Percentiles rank a stretch among this genome's conserved stretches.
Evolutionary conservation across 1,284 basidiomycete genomes (phyloP).

Genomic region (Grifola frondosa): DNA sequence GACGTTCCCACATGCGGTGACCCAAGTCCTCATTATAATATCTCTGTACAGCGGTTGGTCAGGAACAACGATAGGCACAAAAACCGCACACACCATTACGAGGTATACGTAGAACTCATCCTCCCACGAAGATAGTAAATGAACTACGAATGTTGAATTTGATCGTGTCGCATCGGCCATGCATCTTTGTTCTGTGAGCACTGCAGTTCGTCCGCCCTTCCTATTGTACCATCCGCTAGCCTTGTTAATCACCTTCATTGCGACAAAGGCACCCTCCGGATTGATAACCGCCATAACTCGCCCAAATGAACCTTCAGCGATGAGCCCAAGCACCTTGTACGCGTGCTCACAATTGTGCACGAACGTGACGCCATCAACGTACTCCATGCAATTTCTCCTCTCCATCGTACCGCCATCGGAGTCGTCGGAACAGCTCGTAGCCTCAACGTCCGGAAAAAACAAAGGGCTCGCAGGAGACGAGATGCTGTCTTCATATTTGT

Average conservation of each 20-base stretch:
- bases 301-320: conserved; percentile 14
- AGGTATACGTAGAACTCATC: conserved; percentile 19
- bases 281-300: conserved; percentile 16
- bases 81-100: conserved; percentile 19
- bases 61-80: background rate
- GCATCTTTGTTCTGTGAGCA: conserved; percentile 12
- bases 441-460: too few species aligned
- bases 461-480: too few species aligned
- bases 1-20: background rate
- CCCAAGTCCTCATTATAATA: conserved; percentile 1
- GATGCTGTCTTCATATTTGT: too few species aligned
- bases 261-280: conserved; percentile 9
- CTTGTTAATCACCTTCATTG: conserved; percentile 25
- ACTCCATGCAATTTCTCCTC: too few species aligned
- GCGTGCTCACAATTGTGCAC: too few species aligned
- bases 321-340: conserved; percentile 14
- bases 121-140: conserved; percentile 11
- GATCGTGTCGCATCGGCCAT: conserved; percentile 1
- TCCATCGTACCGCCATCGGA: too few species aligned
- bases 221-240: conserved; percentile 15
- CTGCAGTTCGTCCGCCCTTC: background rate
- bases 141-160: conserved; percentile 3
- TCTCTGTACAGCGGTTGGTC: background rate
- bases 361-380: too few species aligned
- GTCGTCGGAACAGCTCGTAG: too few species aligned